Evolutionary conservation across 257 asterid species (phyloP).

Genomic region (Avicennia marina): DNA sequence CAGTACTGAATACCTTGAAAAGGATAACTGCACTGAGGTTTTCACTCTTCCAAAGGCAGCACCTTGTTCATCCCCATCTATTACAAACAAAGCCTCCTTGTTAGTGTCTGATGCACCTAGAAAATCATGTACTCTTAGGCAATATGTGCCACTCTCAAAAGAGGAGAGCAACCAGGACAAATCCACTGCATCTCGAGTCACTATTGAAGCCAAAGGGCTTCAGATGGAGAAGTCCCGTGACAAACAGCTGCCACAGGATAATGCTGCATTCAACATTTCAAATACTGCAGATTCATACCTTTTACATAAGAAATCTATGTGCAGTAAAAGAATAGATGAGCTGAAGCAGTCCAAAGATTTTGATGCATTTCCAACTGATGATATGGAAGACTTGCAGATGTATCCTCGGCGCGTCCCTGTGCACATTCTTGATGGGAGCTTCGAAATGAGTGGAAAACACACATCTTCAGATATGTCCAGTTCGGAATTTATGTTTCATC

Average conservation of each 20-base stretch:
- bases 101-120: conserved; percentile 31
- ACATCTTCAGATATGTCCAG: conserved; percentile 28
- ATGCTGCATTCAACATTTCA: conserved; percentile 29
- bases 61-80: conserved; percentile 32
- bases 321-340: conserved; percentile 26
- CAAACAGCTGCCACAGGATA: conserved; percentile 37
- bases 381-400: conserved; percentile 40
- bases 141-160: conserved; percentile 39
- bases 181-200: conserved; percentile 46
- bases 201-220: conserved; percentile 42
- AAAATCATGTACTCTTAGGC: conserved; percentile 42
- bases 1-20: conserved; percentile 32
- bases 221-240: conserved; percentile 30
- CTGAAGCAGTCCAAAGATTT: conserved; percentile 37
- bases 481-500: conserved; percentile 39
- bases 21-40: conserved; percentile 38
- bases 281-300: conserved; percentile 28
- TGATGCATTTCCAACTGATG: conserved; percentile 29
- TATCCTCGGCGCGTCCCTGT: conserved; percentile 81
- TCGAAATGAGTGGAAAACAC: conserved; percentile 31
- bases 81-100: conserved; percentile 27
- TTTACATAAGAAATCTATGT: conserved; percentile 33
- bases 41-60: conserved; percentile 34
- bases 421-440: conserved; percentile 77
- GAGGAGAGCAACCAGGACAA: conserved; percentile 43